phyloP scores from a whole-genome alignment of 2,329 filamentous ascomycete genomes.

The Cytospora paraplurivora region DNA sequence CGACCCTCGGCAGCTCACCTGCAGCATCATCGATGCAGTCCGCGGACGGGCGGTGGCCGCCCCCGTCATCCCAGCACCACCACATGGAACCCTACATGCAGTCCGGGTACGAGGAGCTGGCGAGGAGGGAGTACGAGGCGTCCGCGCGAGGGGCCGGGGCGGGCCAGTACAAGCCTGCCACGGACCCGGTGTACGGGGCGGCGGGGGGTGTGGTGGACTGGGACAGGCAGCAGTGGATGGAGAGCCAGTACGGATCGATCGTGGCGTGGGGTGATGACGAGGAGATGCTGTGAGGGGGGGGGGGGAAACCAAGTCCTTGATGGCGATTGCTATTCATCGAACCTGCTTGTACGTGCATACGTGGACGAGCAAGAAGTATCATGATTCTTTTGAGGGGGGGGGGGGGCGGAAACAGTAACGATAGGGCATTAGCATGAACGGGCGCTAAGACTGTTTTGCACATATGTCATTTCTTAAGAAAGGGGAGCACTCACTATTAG shows the following conservation, averaged over 20 bases:
- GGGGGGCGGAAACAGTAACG: not conserved
- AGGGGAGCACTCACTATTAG: not conserved
- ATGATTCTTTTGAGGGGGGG: no score
- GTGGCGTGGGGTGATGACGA: constrained; percentile 28
- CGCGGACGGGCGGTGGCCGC: constrained; percentile 55
- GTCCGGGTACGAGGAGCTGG: constrained; percentile 74
- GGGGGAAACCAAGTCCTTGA: not conserved
- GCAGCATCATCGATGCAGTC: constrained; percentile 51
- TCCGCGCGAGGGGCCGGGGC: constrained; percentile 42
- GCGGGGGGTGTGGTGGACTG: constrained; percentile 42
- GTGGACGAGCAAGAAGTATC: not conserved
- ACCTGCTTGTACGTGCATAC: not conserved
- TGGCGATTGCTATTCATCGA: not conserved
- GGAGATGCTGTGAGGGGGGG: constrained; percentile 28
- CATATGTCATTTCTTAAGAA: not conserved
- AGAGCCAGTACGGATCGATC: constrained; percentile 68
- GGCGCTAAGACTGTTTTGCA: constrained; percentile 14
- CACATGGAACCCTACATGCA: constrained; percentile 82
- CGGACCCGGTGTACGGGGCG: constrained; percentile 68
- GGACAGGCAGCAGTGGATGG: constrained; percentile 60
- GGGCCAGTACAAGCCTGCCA: constrained; percentile 54
- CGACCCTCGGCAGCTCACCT: constrained; percentile 22
- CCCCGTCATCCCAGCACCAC: constrained; percentile 35
- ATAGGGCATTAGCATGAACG: constrained; percentile 15
- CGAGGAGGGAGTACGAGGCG: constrained; percentile 64